These are phyloP conservation scores for Beauveria australis DNA, from an alignment of 2,329 filamentous ascomycete genomes.

Conservation along the genomic window DNA sequence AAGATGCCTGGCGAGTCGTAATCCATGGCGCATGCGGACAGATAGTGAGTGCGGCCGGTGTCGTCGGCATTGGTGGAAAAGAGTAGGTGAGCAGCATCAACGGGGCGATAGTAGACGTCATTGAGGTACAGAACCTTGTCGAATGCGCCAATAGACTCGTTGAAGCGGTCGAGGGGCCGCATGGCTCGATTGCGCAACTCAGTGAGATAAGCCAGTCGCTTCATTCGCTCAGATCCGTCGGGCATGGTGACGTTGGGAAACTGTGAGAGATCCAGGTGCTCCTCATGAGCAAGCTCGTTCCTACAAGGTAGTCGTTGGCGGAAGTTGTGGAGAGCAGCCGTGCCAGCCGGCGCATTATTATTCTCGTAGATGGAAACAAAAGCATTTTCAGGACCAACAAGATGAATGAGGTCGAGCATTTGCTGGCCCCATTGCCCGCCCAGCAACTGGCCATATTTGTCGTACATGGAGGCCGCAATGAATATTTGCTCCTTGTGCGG, in stretches of 20 bases:
- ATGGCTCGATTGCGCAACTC: conserved; percentile 65
- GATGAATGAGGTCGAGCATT: conserved; percentile 52
- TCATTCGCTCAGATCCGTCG: conserved; percentile 54
- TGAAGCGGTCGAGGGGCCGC: conserved; percentile 48
- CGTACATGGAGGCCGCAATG: conserved; percentile 64
- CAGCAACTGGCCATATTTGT: conserved; percentile 51
- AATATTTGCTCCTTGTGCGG: conserved; percentile 56
- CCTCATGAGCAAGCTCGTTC: conserved; percentile 49
- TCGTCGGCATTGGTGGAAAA: conserved; percentile 51
- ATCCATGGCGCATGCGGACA: conserved; percentile 63
- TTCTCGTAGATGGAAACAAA: conserved; percentile 70
- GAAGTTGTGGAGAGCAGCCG: conserved; percentile 45
- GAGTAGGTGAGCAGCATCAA: conserved; percentile 48
- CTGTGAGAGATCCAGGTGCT: conserved; percentile 46
- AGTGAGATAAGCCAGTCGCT: conserved; percentile 66
- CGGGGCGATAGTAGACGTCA: conserved; percentile 48
- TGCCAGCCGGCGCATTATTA: conserved; percentile 51
- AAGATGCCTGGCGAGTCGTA: conserved; percentile 53
- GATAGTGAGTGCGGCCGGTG: conserved; percentile 48
- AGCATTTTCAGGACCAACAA: conserved; percentile 59
- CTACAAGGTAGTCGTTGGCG: conserved; percentile 36
- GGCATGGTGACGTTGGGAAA: conserved; percentile 55
- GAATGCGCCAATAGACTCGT: conserved; percentile 33
- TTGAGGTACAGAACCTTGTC: conserved; percentile 58
- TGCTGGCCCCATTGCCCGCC: conserved; percentile 56